Evolutionary conservation across 2,329 filamentous ascomycete genomes (phyloP), one percentile per base, ranked within the genome.

Genomic region (Aspergillus novoparasiticus): DNA sequence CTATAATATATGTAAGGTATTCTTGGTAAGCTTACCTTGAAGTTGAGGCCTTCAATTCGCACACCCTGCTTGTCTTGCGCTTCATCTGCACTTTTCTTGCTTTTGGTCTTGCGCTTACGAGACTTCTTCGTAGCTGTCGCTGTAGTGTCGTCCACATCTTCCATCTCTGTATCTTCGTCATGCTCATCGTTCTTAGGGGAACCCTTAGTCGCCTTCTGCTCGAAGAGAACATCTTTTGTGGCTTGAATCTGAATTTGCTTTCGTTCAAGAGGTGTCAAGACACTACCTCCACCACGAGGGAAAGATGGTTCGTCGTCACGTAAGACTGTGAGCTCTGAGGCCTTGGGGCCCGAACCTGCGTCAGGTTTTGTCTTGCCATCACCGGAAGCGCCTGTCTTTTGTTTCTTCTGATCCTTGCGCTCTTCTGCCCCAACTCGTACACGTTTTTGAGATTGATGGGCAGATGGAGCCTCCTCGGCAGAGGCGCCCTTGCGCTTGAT

Each of bases 221-320:
- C 95, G 75, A 94, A 95, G 45, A 96, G 82, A 46, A 94, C 95
- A 82, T 99, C 95, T 71, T 90, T 89, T 74, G 91, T 95, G 53
- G 95, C 95, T 79, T 98, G 91, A 63, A 96, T 90, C 72, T 95
- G 90, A 66, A 99, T 98, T 79, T 98, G 93, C 81, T 97, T 97
- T 76, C 96, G 91, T 78, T 99, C 95, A 58, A 99, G 83, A 23
- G 95, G 94, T 2, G 95, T 97, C 75, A 99, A 82, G 58, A 97
- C 85, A 74, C 92, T 96, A 59, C 89, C 94, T 50, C 95, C 96
- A 61, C 95, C 95, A 84, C 95, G 88, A 69, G 95, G 94, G 73
- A 99, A 99, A 51, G 94, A 85, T 39, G 89, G 89, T 75, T 97
- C 95, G 69, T 98, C 95, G 68, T 95, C 90, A 60, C 82, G 82